Base-by-base conservation (phyloP, 306 rosid genomes). In the Castanopsis chinensis region DNA sequence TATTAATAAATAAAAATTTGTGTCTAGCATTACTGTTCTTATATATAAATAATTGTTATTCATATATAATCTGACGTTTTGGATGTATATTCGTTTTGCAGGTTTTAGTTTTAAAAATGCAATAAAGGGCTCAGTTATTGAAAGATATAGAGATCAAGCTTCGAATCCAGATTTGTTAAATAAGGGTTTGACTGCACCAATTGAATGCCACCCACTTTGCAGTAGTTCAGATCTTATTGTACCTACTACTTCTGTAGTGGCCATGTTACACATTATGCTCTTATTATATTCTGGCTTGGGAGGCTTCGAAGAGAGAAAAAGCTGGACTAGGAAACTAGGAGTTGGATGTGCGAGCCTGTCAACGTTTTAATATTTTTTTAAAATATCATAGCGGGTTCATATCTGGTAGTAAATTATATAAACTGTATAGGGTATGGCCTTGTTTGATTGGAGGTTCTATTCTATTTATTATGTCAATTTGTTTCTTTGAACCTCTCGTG, bases 61-160 rank as follows among this genome's bases (percentile, higher is more conserved):
- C 43, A 8, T 19, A 7, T 18, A 1, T 67, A 5, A 67, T 53
- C 14, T 72, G 5, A 23, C 20, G 9, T 30, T 7, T 23, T 23
- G 41, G 14, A 52, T 55, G 14, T 6, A 18, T 74, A 33, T 9
- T 43, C 51, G 32, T 17, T 77, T 49, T 78, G 28, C 97, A 94
- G 99, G 93, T 91, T 88, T 61, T 88, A 83, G 89, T 86, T 86
- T 90, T 81, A 71, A 59, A 77, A 71, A 80, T 68, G 84, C 68
- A 94, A 94, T 94, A 94, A 94, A 91, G 80, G 83, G 79, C 91
- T 86, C 83, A 84, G 41, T 80, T 51, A 67, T 83, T 80, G 85
- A 75, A 78, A 81, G 55, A 78, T 78, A 78, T 85, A 82, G 83
- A 76, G 71, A 75, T 80, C 85, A 80, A 84, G 89, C 88, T 86